Conservation (phyloP, 441 rosid genomes). For the Breynia disticha region DNA sequence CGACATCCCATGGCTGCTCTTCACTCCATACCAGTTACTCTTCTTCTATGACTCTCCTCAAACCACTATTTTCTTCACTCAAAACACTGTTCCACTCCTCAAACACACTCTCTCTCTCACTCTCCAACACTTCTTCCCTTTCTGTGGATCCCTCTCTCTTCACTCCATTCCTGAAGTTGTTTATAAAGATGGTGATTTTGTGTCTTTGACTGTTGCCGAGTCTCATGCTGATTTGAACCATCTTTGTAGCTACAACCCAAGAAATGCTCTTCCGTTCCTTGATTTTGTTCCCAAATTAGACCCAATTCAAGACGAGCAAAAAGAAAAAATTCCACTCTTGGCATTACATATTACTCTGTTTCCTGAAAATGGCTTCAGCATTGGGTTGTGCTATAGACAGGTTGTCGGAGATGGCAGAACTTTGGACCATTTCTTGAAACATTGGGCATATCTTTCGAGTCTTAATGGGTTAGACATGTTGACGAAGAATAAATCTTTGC, state of each 20-base stretch:
- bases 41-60: conserved; percentile 1
- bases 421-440: conserved; percentile 1
- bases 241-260: not conserved
- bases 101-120: not conserved
- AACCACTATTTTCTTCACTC: not conserved
- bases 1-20: not conserved
- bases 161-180: not conserved
- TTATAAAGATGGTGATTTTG: not conserved
- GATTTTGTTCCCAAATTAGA: not conserved
- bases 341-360: not conserved
- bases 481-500: not conserved
- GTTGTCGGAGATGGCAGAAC: not conserved
- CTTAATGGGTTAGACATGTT: not conserved
- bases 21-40: not conserved
- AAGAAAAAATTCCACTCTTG: not conserved
- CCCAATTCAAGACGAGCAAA: not conserved
- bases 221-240: not conserved
- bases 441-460: not conserved
- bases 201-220: not conserved
- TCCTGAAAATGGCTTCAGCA: not conserved
- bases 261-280: not conserved
- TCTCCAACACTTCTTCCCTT: conserved; percentile 5
- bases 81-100: not conserved
- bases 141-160: not conserved
- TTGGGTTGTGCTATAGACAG: not conserved